Evolutionary conservation across 1,284 basidiomycete species (phyloP), one percentile per base, ranked within the genome.

Genomic region (Melampsora larici-populina): DNA sequence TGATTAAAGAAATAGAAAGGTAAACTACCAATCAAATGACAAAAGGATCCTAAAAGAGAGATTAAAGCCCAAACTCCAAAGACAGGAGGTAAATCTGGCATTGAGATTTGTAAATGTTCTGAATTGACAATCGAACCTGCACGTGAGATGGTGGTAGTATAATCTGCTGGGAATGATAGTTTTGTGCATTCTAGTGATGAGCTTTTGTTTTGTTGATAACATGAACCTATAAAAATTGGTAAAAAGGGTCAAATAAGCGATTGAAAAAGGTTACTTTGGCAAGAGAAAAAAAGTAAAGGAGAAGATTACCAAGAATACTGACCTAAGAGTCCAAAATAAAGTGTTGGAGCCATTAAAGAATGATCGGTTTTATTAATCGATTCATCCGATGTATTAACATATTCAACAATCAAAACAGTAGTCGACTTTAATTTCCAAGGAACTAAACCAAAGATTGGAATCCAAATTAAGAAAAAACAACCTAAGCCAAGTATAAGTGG

Each of bases 261-360:
- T 60, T 24, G 6, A 2, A 60, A 24, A 55, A 55, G 51, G 7
- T 15, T 55, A 17, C 8, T 21, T 8, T 15, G 29, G 9, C 24
- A n/a, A 24, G 26, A 2, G 6, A 0, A 24, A 24, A 60, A 2
- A 24, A 8, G 6, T 24, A 18, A 15, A n/a, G 24, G 5, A 7
- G 26, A 1, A 60, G 29, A 4, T n/a, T n/a, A n/a, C 15, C 24
- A 15, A 24, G 15, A 29, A 60, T 21, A 17, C 9, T 63, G 46
- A 67, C 72, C 72, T 67, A 75, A 43, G n/a, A 75, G 43, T n/a
- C 72, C 72, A 60, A 75, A 75, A 64, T 75, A 64, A 55, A 75
- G 55, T 15, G 55, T 60, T 29, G 55, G 55, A 11, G 24, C 55
- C 1, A 24, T 60, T 24, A 24, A 60, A n/a, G 33, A 55, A 64